A percentile compares a stretch with the other conserved stretches of the same genome.
Evolutionary conservation across 495 filamentous ascomycete genomes (phyloP).

Genomic region (Hamigera avellanea): DNA sequence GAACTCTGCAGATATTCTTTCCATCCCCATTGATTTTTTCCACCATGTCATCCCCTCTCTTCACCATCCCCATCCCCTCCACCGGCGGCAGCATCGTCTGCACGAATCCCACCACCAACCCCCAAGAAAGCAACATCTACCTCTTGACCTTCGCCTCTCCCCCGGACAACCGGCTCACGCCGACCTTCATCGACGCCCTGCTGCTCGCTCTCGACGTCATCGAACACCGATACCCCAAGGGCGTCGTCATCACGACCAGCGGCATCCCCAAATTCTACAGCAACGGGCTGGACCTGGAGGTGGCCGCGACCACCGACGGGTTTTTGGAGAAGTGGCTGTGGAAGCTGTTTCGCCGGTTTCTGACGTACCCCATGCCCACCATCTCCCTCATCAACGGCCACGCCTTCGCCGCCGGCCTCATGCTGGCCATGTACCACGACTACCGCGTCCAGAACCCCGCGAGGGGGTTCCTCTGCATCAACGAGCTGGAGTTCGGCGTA

Average conservation of each 20-base stretch:
- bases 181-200: constrained; percentile 50
- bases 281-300: constrained; percentile 62
- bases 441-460: constrained; percentile 62
- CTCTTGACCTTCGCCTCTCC: constrained; percentile 61
- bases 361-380: constrained; percentile 79
- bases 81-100: constrained; percentile 41
- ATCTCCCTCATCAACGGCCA: constrained; percentile 69
- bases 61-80: constrained; percentile 32
- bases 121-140: constrained; percentile 41
- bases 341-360: constrained; percentile 43
- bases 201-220: constrained; percentile 60
- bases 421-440: constrained; percentile 77
- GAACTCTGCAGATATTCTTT: too few species aligned
- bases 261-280: constrained; percentile 69
- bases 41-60: constrained; percentile 18
- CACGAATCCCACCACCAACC: constrained; percentile 39
- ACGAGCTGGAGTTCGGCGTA: constrained; percentile 68
- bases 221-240: constrained; percentile 52
- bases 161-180: constrained; percentile 64
- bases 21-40: too few species aligned
- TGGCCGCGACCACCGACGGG: constrained; percentile 33
- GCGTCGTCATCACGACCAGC: constrained; percentile 65
- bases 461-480: constrained; percentile 61
- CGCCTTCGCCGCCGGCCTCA: constrained; percentile 67
- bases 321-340: constrained; percentile 49